Evolutionary conservation across 139 green algal species (phyloP).

Genomic region (Edaphochlamys debaryana): DNA sequence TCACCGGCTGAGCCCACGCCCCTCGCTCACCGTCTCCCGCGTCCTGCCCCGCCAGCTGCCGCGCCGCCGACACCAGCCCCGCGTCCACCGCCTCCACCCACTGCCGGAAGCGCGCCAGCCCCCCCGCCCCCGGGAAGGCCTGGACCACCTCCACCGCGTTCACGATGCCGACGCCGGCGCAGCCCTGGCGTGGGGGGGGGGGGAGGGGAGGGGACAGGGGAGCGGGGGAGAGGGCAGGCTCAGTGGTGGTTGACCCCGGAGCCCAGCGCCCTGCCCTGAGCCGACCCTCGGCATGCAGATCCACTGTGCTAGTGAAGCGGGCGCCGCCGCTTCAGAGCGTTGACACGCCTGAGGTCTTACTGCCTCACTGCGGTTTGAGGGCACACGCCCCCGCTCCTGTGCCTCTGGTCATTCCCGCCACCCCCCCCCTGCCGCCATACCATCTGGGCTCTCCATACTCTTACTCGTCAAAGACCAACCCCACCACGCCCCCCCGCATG

Average conservation of each 20-base stretch:
- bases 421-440: too few species aligned
- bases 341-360: too few species aligned
- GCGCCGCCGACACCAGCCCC: conserved; percentile 35
- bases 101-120: conserved; percentile 65
- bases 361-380: too few species aligned
- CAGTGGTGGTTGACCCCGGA: too few species aligned
- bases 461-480: not conserved
- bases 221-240: too few species aligned
- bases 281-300: too few species aligned
- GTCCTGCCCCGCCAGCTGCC: conserved; percentile 18
- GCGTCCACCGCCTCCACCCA: conserved; percentile 76
- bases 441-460: too few species aligned
- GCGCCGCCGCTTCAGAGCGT: too few species aligned
- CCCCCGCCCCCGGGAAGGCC: conserved; percentile 73
- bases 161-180: conserved; percentile 86
- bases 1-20: too few species aligned
- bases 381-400: too few species aligned
- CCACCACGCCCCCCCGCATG: not conserved
- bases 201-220: not conserved
- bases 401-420: not conserved
- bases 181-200: conserved; percentile 36
- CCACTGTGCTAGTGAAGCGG: too few species aligned
- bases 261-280: too few species aligned
- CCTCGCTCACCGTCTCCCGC: conserved; percentile 39
- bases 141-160: conserved; percentile 95